Evolutionary conservation across 495 filamentous ascomycete species (phyloP).

Genomic region (Parathielavia appendiculata): DNA sequence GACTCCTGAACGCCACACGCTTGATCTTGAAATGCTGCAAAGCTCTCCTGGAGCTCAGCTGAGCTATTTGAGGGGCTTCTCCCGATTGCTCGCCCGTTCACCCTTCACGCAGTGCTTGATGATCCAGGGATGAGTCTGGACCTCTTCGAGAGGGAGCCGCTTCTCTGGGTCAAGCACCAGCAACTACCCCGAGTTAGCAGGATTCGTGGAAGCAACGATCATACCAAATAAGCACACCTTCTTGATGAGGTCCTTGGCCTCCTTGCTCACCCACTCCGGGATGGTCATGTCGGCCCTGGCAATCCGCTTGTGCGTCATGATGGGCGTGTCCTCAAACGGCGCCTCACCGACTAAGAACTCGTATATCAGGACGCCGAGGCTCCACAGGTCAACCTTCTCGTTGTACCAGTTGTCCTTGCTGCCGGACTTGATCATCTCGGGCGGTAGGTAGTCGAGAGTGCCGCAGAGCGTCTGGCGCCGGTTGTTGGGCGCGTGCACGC

Average conservation of each 20-base stretch:
- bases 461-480: slow-evolving; percentile 92
- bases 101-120: slow-evolving; percentile 89
- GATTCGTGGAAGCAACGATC: neutral
- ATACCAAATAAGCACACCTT: slow-evolving; percentile 47
- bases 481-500: slow-evolving; percentile 95
- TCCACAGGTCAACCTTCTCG: slow-evolving; percentile 96
- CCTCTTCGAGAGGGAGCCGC: slow-evolving; percentile 81
- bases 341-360: slow-evolving; percentile 95
- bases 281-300: slow-evolving; percentile 86
- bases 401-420: slow-evolving; percentile 78
- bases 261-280: slow-evolving; percentile 81
- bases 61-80: slow-evolving; percentile 32
- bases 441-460: slow-evolving; percentile 93
- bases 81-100: slow-evolving; percentile 54
- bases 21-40: slow-evolving; percentile 8
- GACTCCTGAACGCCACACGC: slow-evolving; percentile 17
- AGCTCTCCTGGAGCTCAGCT: too few species aligned
- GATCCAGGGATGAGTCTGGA: slow-evolving; percentile 92
- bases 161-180: slow-evolving; percentile 93
- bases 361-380: slow-evolving; percentile 88
- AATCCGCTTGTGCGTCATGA: slow-evolving; percentile 93
- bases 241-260: slow-evolving; percentile 89
- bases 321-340: slow-evolving; percentile 90
- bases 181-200: slow-evolving; percentile 49
- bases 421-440: slow-evolving; percentile 89